Percentiles rank a stretch among this genome's conserved stretches.
phyloP scores from a whole-genome alignment of 2,329 filamentous ascomycete species.

The Cladosporium phlei region DNA sequence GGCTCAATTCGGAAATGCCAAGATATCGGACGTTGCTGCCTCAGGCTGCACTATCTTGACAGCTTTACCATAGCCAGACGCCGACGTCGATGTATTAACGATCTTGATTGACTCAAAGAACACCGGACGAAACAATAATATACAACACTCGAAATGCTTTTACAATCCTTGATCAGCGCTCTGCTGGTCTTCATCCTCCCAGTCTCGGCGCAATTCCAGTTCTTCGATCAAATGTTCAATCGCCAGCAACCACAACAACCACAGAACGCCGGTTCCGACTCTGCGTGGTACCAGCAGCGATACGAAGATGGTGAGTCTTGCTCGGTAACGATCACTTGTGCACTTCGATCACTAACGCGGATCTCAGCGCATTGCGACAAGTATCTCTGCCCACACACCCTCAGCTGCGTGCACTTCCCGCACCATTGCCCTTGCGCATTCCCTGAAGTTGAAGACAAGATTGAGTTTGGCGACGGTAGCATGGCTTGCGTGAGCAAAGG shows the following conservation, averaged over 20 bases:
- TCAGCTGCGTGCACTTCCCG: constrained; percentile 92
- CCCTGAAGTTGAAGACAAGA: constrained; percentile 58
- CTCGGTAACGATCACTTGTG: neutral
- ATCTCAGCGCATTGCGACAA: constrained; percentile 73
- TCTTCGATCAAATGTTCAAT: constrained; percentile 97
- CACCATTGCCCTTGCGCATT: constrained; percentile 95
- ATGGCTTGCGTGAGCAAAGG: constrained; percentile 71
- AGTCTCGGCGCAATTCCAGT: constrained; percentile 78
- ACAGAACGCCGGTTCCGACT: constrained; percentile 81
- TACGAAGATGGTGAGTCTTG: constrained; percentile 58
- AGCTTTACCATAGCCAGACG: neutral
- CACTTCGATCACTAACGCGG: neutral
- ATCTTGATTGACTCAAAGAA: too few relatives aligned
- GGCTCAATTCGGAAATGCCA: neutral
- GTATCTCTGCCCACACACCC: constrained; percentile 89
- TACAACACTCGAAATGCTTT: constrained; percentile 31
- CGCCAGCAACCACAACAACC: constrained; percentile 56
- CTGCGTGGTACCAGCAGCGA: constrained; percentile 67
- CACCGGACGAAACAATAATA: neutral
- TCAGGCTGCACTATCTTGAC: neutral
- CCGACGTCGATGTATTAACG: constrained; percentile 1
- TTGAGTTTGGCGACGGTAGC: constrained; percentile 68
- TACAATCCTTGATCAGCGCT: constrained; percentile 29
- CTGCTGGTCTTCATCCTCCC: constrained; percentile 57
- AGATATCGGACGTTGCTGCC: neutral